Evolutionary conservation across 2,329 filamentous ascomycete genomes (phyloP).

Genomic region (Chrysosporium keratinophilum): DNA sequence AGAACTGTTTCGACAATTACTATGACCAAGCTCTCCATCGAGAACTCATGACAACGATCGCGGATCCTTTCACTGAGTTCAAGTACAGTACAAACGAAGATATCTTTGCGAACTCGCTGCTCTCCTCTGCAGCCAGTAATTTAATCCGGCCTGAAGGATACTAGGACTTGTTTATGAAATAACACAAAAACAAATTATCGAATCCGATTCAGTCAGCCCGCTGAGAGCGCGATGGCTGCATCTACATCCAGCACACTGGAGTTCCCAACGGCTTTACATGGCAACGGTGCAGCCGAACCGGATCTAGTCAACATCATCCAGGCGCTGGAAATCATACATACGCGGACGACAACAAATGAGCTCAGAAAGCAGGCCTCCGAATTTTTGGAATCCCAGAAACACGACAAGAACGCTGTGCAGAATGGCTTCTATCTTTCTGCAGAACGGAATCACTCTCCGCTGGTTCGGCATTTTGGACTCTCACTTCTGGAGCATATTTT

Average conservation of each 20-base stretch:
- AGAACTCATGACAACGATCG: not conserved
- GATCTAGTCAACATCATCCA: constrained; percentile 51
- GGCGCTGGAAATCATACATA: constrained; percentile 81
- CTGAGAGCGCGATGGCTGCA: constrained; percentile 10
- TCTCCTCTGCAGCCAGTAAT: not conserved
- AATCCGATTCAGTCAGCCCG: not conserved
- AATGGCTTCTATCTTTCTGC: constrained; percentile 76
- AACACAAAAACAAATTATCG: not conserved
- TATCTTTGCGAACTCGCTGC: not conserved
- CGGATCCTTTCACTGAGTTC: not conserved
- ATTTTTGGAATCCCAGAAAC: constrained; percentile 79
- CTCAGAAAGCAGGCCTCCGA: constrained; percentile 70
- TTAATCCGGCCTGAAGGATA: not conserved
- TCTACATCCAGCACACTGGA: constrained; percentile 4
- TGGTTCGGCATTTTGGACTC: constrained; percentile 87
- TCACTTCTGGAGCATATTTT: constrained; percentile 85
- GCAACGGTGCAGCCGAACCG: constrained; percentile 6
- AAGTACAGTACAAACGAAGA: not conserved
- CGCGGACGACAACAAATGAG: constrained; percentile 67
- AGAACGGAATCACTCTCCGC: constrained; percentile 61
- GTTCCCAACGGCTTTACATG: not conserved
- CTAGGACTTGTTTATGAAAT: not conserved
- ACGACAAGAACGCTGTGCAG: constrained; percentile 64
- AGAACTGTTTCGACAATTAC: too few species aligned
- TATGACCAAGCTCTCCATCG: too few species aligned